Conservation (phyloP, 23 red algal genomes). For the Porphyridium purpureum region DNA sequence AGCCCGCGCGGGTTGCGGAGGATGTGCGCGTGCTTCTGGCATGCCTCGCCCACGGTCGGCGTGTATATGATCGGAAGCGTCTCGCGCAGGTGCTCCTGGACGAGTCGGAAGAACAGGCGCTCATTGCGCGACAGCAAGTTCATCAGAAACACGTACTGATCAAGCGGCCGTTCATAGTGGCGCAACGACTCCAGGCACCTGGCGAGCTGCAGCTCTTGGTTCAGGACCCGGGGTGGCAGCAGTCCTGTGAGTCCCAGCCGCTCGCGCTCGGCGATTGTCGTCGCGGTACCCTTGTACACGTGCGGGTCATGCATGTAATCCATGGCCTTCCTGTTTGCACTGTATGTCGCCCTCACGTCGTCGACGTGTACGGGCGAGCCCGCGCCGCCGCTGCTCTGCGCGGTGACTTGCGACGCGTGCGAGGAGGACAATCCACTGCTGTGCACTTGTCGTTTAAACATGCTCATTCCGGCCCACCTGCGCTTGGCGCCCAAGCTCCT, state of each 20-base stretch:
- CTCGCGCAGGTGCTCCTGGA: constrained; percentile 33
- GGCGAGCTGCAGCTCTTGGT: constrained; percentile 24
- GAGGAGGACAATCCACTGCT: no score
- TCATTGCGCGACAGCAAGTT: constrained; percentile 46
- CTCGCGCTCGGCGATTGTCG: constrained; percentile 33
- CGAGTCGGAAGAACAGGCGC: constrained; percentile 52
- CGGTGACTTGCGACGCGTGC: no score
- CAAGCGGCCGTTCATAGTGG: constrained; percentile 10
- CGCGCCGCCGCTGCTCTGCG: no score
- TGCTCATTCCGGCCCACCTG: no score
- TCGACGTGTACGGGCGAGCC: no score
- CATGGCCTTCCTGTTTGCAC: no score
- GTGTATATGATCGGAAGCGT: constrained; percentile 78
- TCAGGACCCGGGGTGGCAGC: constrained; percentile 29
- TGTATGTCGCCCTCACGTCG: no score
- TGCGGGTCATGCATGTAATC: no score
- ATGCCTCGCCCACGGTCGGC: constrained; percentile 75
- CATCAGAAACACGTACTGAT: constrained; percentile 59
- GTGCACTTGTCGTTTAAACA: no score
- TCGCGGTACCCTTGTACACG: no score
- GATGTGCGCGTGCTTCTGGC: constrained; percentile 41
- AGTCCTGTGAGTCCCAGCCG: constrained; percentile 31
- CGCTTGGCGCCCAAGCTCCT: no score
- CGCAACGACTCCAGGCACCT: constrained; percentile 16
- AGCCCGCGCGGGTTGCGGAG: constrained; percentile 50